Percentiles rank a stretch among this genome's conserved stretches.
Conservation (phyloP, 441 rosid species). For the Eutrema salsugineum region DNA sequence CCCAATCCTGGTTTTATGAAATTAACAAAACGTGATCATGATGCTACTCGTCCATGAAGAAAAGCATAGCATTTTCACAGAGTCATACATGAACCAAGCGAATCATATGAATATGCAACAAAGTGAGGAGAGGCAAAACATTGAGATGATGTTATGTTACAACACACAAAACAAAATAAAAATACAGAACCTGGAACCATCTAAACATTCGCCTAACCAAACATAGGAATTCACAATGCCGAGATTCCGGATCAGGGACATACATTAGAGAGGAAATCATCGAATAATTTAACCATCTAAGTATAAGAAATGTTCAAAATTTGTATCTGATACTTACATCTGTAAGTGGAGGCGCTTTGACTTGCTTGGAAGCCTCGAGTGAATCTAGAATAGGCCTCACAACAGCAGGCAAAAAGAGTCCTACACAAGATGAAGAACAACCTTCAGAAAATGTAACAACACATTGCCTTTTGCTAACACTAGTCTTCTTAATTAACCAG, state of each 20-base stretch:
- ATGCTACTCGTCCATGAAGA: background rate
- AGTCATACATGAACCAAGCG: background rate
- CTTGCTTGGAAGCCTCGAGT: conserved; percentile 75
- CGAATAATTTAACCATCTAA: background rate
- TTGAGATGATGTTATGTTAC: background rate
- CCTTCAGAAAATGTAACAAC: background rate
- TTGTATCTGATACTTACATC: conserved; percentile 53
- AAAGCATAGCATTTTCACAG: background rate
- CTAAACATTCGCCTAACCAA: no score
- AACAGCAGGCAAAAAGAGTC: conserved; percentile 93
- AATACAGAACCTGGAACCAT: background rate
- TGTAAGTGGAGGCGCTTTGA: conserved; percentile 63
- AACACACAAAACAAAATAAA: background rate
- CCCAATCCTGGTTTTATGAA: background rate
- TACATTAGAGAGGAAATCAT: background rate
- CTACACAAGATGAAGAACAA: conserved; percentile 33
- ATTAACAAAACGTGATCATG: background rate
- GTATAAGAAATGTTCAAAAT: background rate
- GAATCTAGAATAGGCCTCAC: conserved; percentile 94
- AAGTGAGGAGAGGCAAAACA: background rate
- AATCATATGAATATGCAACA: background rate
- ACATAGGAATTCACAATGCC: no score
- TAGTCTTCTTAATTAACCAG: background rate
- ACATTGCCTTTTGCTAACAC: background rate
- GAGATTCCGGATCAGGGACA: background rate